Evolutionary conservation across 2,329 filamentous ascomycete genomes (phyloP).

Genomic region (Cercospora nicotianae): DNA sequence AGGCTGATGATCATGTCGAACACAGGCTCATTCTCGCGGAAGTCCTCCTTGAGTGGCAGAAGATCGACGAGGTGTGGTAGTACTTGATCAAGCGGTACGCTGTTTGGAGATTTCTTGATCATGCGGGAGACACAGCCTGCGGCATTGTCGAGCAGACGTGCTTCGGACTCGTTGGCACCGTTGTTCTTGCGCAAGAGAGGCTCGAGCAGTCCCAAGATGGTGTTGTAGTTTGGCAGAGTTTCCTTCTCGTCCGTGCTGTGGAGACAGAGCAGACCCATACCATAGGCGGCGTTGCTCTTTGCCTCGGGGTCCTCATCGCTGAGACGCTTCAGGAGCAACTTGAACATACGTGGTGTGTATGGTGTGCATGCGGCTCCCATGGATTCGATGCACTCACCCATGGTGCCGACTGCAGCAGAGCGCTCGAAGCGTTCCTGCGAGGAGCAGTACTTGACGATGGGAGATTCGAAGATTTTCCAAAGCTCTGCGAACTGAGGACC

Average conservation of each 20-base stretch:
- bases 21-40: constrained; percentile 92
- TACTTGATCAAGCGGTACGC: constrained; percentile 76
- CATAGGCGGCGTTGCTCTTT: constrained; percentile 94
- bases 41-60: constrained; percentile 88
- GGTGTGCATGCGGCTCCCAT: constrained; percentile 80
- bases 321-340: constrained; percentile 80
- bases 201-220: constrained; percentile 83
- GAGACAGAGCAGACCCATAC: constrained; percentile 78
- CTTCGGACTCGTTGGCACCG: constrained; percentile 60
- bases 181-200: constrained; percentile 63
- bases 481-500: constrained; percentile 79
- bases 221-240: constrained; percentile 71
- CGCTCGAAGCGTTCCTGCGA: constrained; percentile 85
- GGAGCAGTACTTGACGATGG: constrained; percentile 81
- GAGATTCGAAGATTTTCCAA: constrained; percentile 96
- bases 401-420: constrained; percentile 83
- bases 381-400: constrained; percentile 85
- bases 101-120: constrained; percentile 85
- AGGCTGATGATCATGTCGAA: constrained; percentile 87
- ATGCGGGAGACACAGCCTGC: constrained; percentile 88
- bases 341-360: constrained; percentile 74
- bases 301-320: constrained; percentile 87
- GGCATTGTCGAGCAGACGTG: constrained; percentile 87
- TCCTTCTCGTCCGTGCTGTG: constrained; percentile 74
- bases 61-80: constrained; percentile 76